Base-by-base conservation (phyloP, 192 early-diverging fungal species). In the Podila epicladia region DNA sequence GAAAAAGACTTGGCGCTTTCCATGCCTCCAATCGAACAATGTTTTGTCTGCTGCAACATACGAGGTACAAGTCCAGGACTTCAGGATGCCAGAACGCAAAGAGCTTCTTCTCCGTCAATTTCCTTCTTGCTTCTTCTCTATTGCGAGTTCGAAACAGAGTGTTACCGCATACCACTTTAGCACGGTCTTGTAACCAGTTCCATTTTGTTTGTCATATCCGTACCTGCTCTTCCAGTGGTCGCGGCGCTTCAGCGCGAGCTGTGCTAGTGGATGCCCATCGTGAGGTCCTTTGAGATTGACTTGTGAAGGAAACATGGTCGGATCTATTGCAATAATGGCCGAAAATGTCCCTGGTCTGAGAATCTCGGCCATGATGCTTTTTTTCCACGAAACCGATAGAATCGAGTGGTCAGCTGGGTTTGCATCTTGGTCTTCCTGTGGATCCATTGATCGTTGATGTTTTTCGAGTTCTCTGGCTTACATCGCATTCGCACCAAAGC, bases 21-120 rank as follows among this genome's bases (percentile, higher is more conserved):
- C 41, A 45, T 55, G 13, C 22, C 4, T 51, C 13, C 50, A 51
- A 17, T 51, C n/a, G 13, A 51, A 13, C 1, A 15, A 51, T n/a
- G n/a, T n/a, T n/a, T 51, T 51, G 13, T 51, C 3, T 24, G 17
- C 4, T 53, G 48, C 20, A 41, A 41, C 63, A 64, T 82, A 88
- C 87, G 35, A 89, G 61, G 67, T 84, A 85, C 8, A 85, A 51
- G 20, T 87, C 65, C n/a, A 88, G 58, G 28, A 78, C 73, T 20
- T 88, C 85, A 64, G 82, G 64, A 48, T 80, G 70, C 69, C 87
- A 88, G 4, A 29, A 45, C 45, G 77, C 61, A 37, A 62, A 86
- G 48, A 84, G 78, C 19, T 35, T 20, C 38, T 66, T 66, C 11
- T 37, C 58, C 35, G n/a, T 17, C 28, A 84, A 74, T 8, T 37